Evolutionary conservation across 306 rosid species (phyloP).

Genomic region (Acacia crassicarpa): DNA sequence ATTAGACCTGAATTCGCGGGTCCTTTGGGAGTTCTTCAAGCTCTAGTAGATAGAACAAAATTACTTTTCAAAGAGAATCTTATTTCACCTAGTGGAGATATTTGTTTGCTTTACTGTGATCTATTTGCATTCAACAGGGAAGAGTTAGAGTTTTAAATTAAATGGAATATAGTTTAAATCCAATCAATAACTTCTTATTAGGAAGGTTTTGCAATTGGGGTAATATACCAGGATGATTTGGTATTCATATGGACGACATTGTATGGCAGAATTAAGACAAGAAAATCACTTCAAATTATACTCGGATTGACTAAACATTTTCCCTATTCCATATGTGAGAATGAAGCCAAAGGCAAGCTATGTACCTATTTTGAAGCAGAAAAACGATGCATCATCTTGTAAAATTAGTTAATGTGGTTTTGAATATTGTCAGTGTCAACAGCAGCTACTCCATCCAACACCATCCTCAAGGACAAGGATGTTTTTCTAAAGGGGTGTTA

Average conservation of each 20-base stretch:
- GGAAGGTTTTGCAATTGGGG: not conserved
- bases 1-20: too few species aligned
- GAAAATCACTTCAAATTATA: constrained; percentile 14
- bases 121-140: not conserved
- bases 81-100: too few species aligned
- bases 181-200: not conserved
- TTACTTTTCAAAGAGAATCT: too few species aligned
- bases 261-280: not conserved
- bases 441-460: too few species aligned
- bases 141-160: not conserved
- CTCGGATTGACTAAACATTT: constrained; percentile 5
- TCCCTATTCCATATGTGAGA: constrained; percentile 5
- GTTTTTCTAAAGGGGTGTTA: too few species aligned
- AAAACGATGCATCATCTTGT: not conserved
- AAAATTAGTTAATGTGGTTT: not conserved
- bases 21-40: too few species aligned
- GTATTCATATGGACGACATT: not conserved
- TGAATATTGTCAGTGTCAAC: too few species aligned
- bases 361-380: not conserved
- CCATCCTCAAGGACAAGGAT: too few species aligned
- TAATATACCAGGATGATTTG: not conserved
- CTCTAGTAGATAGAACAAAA: too few species aligned
- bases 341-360: not conserved
- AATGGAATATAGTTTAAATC: not conserved
- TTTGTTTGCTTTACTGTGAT: not conserved